Evolutionary conservation across 163 green algal genomes (phyloP), one percentile per base, ranked within the genome.

Genomic region (Scenedesmus sp.): DNA sequence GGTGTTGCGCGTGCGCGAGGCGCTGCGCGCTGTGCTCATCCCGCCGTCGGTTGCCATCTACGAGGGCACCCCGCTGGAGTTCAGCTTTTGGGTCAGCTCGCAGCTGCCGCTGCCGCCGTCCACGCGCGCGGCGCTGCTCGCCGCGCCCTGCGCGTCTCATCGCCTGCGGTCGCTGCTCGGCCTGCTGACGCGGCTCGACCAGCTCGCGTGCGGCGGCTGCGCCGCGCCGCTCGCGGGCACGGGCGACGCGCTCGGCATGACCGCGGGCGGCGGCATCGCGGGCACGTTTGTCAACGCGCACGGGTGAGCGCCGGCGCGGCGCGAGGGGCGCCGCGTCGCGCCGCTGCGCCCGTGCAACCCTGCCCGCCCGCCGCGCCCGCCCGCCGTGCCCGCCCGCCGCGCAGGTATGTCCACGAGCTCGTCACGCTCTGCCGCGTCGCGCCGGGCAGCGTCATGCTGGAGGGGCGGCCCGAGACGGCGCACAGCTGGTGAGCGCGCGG

Each of bases 401-500:
- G 66, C 39, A 80, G 71, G 20, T 80, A 80, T 36, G 71, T 80
- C 9, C 71, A 80, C 33, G 71, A 80, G 24, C 67, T 80, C 53
- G 71, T 80, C 26, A 63, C 71, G 3, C 71, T 71, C 71, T 64
- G 22, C 15, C 18, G 29, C 18, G 71, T 80, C n/a, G n/a, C n/a
- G n/a, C n/a, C n/a, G 44, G 22, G 28, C 26, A 10, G 58, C 4
- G 36, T 80, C 28, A 20, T 26, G 36, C 24, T 62, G 58, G 24
- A 63, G 24, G 71, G 71, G 5, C 31, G 26, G 24, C 58, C 58
- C 14, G 56, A 80, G 44, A 80, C 71, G 50, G 71, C 45, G 15
- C 56, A 71, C 39, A 56, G 26, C 28, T 80, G 71, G 71, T 80
- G 67, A 36, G 36, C 57, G 56, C 45, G 7, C 13, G 7, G 4